These are phyloP conservation scores for Dothideomycetes sp. DNA, from an alignment of 2,329 filamentous ascomycete genomes.

Conservation along the genomic window DNA sequence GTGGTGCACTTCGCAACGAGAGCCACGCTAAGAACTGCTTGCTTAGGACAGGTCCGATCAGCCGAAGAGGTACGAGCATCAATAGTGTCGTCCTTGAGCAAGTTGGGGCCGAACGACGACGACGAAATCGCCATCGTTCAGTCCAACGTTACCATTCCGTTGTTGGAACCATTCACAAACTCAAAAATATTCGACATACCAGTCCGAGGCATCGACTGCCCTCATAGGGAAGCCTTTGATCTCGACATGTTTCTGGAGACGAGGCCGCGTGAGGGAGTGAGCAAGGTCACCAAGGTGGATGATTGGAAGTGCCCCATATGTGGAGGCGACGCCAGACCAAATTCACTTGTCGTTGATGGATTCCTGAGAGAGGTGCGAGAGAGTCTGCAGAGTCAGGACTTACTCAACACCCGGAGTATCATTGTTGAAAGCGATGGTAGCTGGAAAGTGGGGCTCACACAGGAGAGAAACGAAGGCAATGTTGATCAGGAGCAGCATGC, in stretches of 20 bases:
- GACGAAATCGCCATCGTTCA: constrained; percentile 33
- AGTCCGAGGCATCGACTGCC: constrained; percentile 58
- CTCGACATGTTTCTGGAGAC: constrained; percentile 69
- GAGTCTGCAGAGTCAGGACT: constrained; percentile 36
- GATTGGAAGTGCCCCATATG: constrained; percentile 86
- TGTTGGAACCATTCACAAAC: constrained; percentile 36
- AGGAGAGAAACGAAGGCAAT: not conserved
- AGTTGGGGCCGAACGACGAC: constrained; percentile 41
- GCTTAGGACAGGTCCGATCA: constrained; percentile 27
- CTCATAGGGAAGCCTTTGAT: constrained; percentile 83
- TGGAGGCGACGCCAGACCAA: constrained; percentile 62
- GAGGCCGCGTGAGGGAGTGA: constrained; percentile 34
- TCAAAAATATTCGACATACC: constrained; percentile 53
- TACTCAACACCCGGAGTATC: constrained; percentile 47
- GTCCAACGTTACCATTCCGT: constrained; percentile 28
- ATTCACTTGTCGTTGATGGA: constrained; percentile 58
- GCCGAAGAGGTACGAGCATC: constrained; percentile 40
- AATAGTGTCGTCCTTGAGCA: constrained; percentile 43
- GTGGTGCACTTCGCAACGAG: constrained; percentile 45
- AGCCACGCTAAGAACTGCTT: constrained; percentile 25
- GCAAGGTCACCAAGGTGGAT: constrained; percentile 39
- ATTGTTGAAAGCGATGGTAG: constrained; percentile 51
- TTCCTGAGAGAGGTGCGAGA: constrained; percentile 57
- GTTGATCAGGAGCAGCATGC: constrained; percentile 28
- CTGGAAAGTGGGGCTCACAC: too few relatives aligned